These are phyloP conservation scores for Alternaria metachromatica DNA, from an alignment of 2,329 filamentous ascomycete genomes.

Conservation along the genomic window DNA sequence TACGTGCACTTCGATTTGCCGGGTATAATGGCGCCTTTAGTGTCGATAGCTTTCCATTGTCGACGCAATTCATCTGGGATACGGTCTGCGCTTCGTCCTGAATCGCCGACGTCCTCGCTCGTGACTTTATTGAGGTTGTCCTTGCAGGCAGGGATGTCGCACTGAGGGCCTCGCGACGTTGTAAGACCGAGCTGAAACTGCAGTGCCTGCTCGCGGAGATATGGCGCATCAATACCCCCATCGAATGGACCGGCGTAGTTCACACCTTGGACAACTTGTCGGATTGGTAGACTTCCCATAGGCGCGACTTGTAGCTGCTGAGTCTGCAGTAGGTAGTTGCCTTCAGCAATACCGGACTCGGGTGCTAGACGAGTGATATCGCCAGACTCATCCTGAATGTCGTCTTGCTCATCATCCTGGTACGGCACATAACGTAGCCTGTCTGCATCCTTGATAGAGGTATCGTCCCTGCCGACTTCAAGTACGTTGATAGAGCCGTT, in stretches of 20 bases:
- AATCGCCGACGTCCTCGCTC: slow-evolving; percentile 50
- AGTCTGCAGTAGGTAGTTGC: slow-evolving; percentile 35
- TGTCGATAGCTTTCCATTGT: slow-evolving; percentile 28
- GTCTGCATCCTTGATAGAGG: slow-evolving; percentile 34
- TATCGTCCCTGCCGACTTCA: slow-evolving; percentile 48
- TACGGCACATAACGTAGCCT: slow-evolving; percentile 40
- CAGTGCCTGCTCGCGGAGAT: slow-evolving; percentile 36
- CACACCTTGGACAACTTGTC: slow-evolving; percentile 55
- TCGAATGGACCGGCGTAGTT: slow-evolving; percentile 52
- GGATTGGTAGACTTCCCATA: slow-evolving; percentile 52
- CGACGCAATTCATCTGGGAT: slow-evolving; percentile 50
- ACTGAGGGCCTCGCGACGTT: slow-evolving; percentile 22
- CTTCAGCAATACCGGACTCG: slow-evolving; percentile 37
- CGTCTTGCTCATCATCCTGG: slow-evolving; percentile 7
- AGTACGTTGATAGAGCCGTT: slow-evolving; percentile 62
- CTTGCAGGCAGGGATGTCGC: slow-evolving; percentile 36
- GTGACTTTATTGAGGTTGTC: slow-evolving; percentile 42
- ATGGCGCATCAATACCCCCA: slow-evolving; percentile 28
- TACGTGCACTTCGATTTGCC: slow-evolving; percentile 43
- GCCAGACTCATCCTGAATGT: neutral
- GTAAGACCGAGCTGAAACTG: slow-evolving; percentile 43
- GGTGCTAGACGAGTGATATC: neutral
- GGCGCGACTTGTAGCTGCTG: slow-evolving; percentile 45
- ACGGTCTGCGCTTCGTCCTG: slow-evolving; percentile 48
- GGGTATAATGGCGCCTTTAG: slow-evolving; percentile 10